Conservation (phyloP, 176 grass and related monocot species). For the Echinochloa phyllopogon region DNA sequence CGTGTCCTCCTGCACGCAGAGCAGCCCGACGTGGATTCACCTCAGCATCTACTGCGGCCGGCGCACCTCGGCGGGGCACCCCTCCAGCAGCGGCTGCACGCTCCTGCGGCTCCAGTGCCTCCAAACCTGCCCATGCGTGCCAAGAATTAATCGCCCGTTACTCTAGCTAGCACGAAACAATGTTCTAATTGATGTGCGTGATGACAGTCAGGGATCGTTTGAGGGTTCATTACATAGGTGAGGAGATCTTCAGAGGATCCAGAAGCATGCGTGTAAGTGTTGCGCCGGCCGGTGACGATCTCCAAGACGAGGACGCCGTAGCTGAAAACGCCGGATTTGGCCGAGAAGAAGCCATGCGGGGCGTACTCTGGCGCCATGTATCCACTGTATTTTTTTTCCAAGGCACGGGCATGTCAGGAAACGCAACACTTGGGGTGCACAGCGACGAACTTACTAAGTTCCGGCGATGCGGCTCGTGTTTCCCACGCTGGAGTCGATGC, state of each 20-base stretch:
- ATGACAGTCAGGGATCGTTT: too few species aligned
- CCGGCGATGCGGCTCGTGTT: slow-evolving; percentile 56
- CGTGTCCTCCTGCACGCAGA: slow-evolving; percentile 54
- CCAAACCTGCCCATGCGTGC: slow-evolving; percentile 43
- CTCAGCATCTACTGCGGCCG: slow-evolving; percentile 35
- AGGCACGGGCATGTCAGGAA: background rate
- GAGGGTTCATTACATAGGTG: background rate
- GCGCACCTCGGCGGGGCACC: background rate
- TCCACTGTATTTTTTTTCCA: slow-evolving; percentile 33
- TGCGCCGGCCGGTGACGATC: slow-evolving; percentile 43
- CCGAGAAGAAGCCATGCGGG: slow-evolving; percentile 46
- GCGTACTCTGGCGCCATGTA: slow-evolving; percentile 70
- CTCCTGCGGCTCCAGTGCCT: slow-evolving; percentile 32
- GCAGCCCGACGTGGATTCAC: slow-evolving; percentile 52
- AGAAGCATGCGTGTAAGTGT: too few species aligned
- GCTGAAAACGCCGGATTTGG: slow-evolving; percentile 70
- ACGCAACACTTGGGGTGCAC: background rate
- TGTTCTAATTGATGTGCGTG: too few species aligned
- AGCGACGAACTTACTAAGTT: slow-evolving; percentile 37
- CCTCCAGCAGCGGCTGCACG: slow-evolving; percentile 31
- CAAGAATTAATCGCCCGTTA: too few species aligned
- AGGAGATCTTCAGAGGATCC: too few species aligned
- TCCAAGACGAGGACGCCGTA: slow-evolving; percentile 59
- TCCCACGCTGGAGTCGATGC: slow-evolving; percentile 27
- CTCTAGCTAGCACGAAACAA: too few species aligned